phyloP scores from a whole-genome alignment of 176 grass and related monocot genomes.

The Panicum miliaceum region DNA sequence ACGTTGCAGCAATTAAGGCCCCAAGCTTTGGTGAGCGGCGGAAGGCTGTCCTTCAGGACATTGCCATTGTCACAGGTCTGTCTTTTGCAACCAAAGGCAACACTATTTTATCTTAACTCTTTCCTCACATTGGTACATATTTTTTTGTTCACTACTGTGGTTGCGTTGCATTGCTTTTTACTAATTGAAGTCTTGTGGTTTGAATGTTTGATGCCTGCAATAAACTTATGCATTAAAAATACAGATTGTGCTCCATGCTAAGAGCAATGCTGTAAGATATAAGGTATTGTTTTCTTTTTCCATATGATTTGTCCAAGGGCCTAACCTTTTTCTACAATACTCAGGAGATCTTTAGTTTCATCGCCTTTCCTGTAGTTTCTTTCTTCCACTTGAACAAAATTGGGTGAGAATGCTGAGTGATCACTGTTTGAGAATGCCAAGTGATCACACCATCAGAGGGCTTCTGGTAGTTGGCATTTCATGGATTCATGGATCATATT shows the following conservation, averaged over 20 bases:
- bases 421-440: neutral
- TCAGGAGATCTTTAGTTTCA: neutral
- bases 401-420: neutral
- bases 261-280: neutral
- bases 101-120: conserved; percentile 7
- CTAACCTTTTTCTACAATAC: neutral
- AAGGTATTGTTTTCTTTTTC: neutral
- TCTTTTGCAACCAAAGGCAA: neutral
- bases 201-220: neutral
- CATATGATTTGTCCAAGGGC: conserved; percentile 21
- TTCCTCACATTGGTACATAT: neutral
- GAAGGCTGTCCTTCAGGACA: conserved; percentile 74
- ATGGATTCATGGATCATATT: neutral
- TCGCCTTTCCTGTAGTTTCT: neutral
- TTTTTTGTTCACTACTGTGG: neutral
- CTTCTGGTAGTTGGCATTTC: neutral
- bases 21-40: conserved; percentile 77
- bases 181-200: neutral
- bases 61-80: conserved; percentile 74
- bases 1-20: conserved; percentile 76
- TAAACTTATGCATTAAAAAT: neutral
- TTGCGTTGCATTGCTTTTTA: neutral
- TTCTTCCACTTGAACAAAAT: neutral
- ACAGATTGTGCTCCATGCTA: neutral
- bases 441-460: neutral